Evolutionary conservation across 1,284 basidiomycete species (phyloP).

Genomic region (Trichosporon asahii): DNA sequence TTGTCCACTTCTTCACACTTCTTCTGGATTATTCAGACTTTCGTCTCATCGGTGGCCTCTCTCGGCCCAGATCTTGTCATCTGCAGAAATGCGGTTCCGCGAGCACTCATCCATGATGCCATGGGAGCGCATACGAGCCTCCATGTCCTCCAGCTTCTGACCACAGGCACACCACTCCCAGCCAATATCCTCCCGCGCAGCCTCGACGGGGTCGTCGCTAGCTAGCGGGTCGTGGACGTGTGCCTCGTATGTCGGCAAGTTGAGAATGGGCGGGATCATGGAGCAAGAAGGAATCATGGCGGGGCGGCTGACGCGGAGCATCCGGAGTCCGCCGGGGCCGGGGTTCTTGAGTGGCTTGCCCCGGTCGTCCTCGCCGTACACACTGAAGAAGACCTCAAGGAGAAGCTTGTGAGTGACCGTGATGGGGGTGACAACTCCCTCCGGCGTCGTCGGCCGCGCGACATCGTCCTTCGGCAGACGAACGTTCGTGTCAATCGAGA

Average conservation of each 20-base stretch:
- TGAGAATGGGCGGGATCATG: slow-evolving; percentile 22
- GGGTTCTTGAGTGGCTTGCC: slow-evolving; percentile 32
- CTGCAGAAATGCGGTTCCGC: neutral
- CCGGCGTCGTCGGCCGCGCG: slow-evolving; percentile 37
- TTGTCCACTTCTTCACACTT: neutral
- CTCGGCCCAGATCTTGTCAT: slow-evolving; percentile 12
- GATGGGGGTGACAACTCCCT: slow-evolving; percentile 43
- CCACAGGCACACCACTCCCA: slow-evolving; percentile 38
- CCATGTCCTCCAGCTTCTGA: slow-evolving; percentile 33
- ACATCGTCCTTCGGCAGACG: slow-evolving; percentile 40
- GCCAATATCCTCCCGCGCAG: neutral
- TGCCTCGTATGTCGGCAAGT: slow-evolving; percentile 21
- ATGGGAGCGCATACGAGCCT: slow-evolving; percentile 26
- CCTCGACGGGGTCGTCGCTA: neutral
- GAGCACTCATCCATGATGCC: neutral
- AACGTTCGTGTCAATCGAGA: slow-evolving; percentile 25
- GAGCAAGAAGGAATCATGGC: slow-evolving; percentile 39
- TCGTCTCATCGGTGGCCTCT: neutral
- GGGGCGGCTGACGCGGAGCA: slow-evolving; percentile 41
- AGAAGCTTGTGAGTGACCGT: slow-evolving; percentile 43
- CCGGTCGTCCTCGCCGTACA: slow-evolving; percentile 37
- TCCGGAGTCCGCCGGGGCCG: slow-evolving; percentile 37
- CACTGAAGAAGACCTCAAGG: slow-evolving; percentile 48
- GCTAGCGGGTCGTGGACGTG: slow-evolving; percentile 10
- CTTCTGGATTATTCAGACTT: neutral